A percentile compares a stretch with the other conserved stretches of the same genome.
Conservation (phyloP, 78 protist species). For the Guillardia theta region DNA sequence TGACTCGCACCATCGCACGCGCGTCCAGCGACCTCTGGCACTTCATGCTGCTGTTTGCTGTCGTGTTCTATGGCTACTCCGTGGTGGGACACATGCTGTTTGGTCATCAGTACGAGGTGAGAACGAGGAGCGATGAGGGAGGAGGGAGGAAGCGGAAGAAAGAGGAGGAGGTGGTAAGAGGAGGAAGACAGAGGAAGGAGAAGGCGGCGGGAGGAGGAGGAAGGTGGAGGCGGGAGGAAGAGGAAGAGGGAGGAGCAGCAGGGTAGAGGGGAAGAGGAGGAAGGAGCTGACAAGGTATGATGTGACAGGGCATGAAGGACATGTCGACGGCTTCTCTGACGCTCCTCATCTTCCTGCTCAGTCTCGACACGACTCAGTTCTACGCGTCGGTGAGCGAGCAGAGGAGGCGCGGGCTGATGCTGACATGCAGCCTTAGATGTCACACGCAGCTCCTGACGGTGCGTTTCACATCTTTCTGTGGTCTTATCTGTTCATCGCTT, state of each 20-base stretch:
- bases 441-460: background rate
- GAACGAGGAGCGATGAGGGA: no score
- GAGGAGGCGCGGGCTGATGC: no score
- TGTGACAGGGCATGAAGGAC: background rate
- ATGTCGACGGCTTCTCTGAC: background rate
- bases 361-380: background rate
- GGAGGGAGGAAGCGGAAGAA: no score
- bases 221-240: no score
- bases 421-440: background rate
- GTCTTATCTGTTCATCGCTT: background rate
- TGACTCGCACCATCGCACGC: background rate
- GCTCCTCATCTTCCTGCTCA: background rate
- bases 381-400: background rate
- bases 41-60: background rate
- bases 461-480: background rate
- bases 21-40: background rate
- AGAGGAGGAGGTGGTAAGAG: no score
- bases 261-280: no score
- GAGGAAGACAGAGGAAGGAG: no score
- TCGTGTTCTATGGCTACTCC: background rate
- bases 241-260: no score
- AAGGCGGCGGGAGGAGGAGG: no score
- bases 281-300: background rate
- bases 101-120: slow-evolving; percentile 29
- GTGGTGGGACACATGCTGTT: background rate